Evolutionary conservation across 768 basidiomycete genomes (phyloP).

Genomic region (Lactarius tabidus): DNA sequence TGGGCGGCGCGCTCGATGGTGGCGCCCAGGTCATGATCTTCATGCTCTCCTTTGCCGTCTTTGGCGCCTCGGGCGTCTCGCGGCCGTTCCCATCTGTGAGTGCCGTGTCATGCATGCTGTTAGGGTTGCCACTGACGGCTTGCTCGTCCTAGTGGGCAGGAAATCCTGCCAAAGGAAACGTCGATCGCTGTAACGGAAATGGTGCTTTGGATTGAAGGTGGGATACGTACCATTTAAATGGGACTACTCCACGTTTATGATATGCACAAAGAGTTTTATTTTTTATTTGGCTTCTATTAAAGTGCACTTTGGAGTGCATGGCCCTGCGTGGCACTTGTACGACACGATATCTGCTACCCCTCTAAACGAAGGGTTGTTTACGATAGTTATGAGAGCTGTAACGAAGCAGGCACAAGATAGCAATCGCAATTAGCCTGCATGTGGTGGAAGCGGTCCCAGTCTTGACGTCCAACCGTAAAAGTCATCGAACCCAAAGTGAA

Average conservation of each 20-base stretch:
- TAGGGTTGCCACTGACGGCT: background rate
- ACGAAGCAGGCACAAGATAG: too few species aligned
- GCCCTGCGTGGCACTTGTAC: too few species aligned
- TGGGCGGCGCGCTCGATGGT: constrained; percentile 63
- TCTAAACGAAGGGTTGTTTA: too few species aligned
- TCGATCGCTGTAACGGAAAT: constrained; percentile 59
- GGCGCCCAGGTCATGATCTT: constrained; percentile 65
- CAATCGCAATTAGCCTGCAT: background rate
- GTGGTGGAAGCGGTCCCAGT: background rate
- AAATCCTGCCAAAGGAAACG: constrained; percentile 49
- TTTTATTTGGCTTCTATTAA: too few species aligned
- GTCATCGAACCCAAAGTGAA: background rate
- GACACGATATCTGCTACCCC: too few species aligned
- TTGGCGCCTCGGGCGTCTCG: constrained; percentile 50
- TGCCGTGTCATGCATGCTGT: background rate
- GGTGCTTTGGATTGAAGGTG: constrained; percentile 45
- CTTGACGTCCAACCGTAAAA: fast-evolving
- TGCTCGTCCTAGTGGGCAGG: constrained; percentile 42
- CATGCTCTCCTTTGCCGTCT: constrained; percentile 60
- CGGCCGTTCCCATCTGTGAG: constrained; percentile 44
- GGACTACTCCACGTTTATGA: too few species aligned
- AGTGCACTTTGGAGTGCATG: too few species aligned
- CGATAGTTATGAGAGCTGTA: too few species aligned
- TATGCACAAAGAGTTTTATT: too few species aligned
- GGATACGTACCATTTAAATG: too few species aligned